These are phyloP conservation scores for Schizosaccharomyces lindneri DNA, from an alignment of 805 yeast genomes.

Conservation along the genomic window DNA sequence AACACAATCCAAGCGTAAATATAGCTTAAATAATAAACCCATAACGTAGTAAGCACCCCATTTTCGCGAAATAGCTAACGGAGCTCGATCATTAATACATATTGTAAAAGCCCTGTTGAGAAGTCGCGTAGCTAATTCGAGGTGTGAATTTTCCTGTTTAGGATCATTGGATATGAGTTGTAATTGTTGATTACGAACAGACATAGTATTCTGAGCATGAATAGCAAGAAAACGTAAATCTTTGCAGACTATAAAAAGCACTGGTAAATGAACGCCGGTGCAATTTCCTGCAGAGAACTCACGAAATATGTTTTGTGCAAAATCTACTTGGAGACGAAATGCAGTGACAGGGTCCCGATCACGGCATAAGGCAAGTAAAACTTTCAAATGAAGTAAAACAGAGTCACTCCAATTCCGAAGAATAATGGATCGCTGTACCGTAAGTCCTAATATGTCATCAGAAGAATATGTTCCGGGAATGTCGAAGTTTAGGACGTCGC, in stretches of 20 bases:
- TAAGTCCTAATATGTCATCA: background rate
- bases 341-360: background rate
- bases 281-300: background rate
- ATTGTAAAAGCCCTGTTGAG: constrained; percentile 51
- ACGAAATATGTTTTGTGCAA: background rate
- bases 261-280: background rate
- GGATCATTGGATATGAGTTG: background rate
- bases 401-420: background rate
- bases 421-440: background rate
- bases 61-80: constrained; percentile 24
- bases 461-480: background rate
- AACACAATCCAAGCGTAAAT: constrained; percentile 35
- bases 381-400: background rate
- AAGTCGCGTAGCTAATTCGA: constrained; percentile 34
- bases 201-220: background rate
- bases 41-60: constrained; percentile 46
- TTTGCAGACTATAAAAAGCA: background rate
- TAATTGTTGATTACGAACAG: background rate
- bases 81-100: constrained; percentile 56
- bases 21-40: constrained; percentile 41
- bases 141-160: background rate
- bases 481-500: background rate
- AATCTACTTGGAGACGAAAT: background rate
- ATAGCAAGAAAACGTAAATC: background rate
- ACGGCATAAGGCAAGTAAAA: background rate